Percentiles rank a stretch among this genome's conserved stretches.
Evolutionary conservation across 805 yeast species (phyloP).

Genomic region (Barnettozyma sucrosica): DNA sequence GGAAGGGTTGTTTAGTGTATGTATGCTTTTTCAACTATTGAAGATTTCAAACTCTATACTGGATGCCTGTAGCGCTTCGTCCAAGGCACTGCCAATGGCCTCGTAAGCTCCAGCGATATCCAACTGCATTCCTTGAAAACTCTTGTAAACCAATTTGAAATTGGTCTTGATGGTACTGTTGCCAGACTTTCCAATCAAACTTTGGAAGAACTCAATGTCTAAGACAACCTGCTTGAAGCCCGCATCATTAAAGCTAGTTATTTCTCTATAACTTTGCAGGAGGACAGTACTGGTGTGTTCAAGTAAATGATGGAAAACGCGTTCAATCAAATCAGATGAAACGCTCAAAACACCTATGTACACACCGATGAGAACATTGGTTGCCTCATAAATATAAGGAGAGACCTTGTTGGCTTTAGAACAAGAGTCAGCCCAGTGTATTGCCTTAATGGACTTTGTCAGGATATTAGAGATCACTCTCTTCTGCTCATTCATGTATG

Average conservation of each 20-base stretch:
- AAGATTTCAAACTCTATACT: slow-evolving; percentile 21
- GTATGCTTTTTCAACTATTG: slow-evolving; percentile 5
- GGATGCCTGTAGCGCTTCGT: slow-evolving; percentile 17
- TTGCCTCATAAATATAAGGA: slow-evolving; percentile 42
- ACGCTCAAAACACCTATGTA: slow-evolving; percentile 46
- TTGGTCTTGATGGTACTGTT: slow-evolving; percentile 11
- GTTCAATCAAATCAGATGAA: slow-evolving; percentile 39
- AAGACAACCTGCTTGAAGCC: slow-evolving; percentile 47
- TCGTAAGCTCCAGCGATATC: slow-evolving; percentile 12
- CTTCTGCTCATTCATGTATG: slow-evolving; percentile 44
- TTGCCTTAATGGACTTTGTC: slow-evolving; percentile 34
- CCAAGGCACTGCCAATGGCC: slow-evolving; percentile 13
- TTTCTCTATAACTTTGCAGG: slow-evolving; percentile 35
- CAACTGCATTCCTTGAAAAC: slow-evolving; percentile 5
- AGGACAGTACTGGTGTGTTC: slow-evolving; percentile 32
- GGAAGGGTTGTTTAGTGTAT: not conserved
- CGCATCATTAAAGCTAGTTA: slow-evolving; percentile 40
- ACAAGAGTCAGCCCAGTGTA: slow-evolving; percentile 37
- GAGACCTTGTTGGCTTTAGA: slow-evolving; percentile 33
- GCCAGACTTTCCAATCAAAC: slow-evolving; percentile 20
- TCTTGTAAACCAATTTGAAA: slow-evolving; percentile 21
- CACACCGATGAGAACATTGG: slow-evolving; percentile 43
- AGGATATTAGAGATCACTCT: slow-evolving; percentile 34
- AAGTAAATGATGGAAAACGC: slow-evolving; percentile 41
- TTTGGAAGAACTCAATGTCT: slow-evolving; percentile 48